These are phyloP conservation scores for Phaeoacremonium minimum DNA, from an alignment of 2,329 filamentous ascomycete genomes.

Conservation along the genomic window DNA sequence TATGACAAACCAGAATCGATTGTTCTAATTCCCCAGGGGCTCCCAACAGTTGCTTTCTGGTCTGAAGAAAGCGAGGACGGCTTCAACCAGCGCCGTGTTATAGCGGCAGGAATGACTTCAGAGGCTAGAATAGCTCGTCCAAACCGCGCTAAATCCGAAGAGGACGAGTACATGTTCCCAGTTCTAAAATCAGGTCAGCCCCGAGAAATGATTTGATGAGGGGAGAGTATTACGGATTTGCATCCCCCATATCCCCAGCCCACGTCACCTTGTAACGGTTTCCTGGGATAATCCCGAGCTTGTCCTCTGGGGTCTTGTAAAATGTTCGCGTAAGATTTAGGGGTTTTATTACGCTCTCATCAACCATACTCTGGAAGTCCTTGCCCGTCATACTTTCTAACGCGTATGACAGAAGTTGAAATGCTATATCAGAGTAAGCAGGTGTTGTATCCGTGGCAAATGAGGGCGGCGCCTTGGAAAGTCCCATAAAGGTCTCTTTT, in stretches of 20 bases:
- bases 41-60: constrained; percentile 28
- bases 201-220: too few relatives aligned
- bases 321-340: constrained; percentile 25
- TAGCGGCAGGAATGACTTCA: constrained; percentile 15
- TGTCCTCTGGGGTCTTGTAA: constrained; percentile 16
- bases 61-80: constrained; percentile 31
- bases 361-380: constrained; percentile 19
- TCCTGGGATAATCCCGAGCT: constrained; percentile 28
- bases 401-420: constrained; percentile 28
- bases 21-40: constrained; percentile 28
- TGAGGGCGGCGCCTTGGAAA: constrained; percentile 22
- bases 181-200: constrained; percentile 15
- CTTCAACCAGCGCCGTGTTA: constrained; percentile 40
- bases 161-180: constrained; percentile 25
- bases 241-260: constrained; percentile 23
- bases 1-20: too few relatives aligned
- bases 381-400: constrained; percentile 32
- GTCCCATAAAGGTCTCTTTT: constrained; percentile 22
- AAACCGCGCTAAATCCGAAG: constrained; percentile 21
- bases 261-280: constrained; percentile 21
- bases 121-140: constrained; percentile 24
- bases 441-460: constrained; percentile 24
- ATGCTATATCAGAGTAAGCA: constrained; percentile 30
- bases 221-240: constrained; percentile 24
- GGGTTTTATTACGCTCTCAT: constrained; percentile 21